Percentiles rank a stretch among this genome's conserved stretches.
These are phyloP conservation scores for Lactarius akahatsu DNA, from an alignment of 768 basidiomycete genomes.

Conservation along the genomic window DNA sequence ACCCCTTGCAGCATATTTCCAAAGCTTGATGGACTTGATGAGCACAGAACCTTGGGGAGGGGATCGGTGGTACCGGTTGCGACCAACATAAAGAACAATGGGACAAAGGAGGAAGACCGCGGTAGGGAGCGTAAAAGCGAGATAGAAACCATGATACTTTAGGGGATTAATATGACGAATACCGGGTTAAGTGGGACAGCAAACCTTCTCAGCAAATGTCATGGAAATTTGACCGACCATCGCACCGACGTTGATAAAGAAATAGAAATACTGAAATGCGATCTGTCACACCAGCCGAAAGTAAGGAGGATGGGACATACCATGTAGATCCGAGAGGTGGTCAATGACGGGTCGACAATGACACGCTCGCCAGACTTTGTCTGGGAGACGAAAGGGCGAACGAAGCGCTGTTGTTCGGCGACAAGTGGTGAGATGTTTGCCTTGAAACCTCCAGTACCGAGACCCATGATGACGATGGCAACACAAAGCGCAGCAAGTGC, in stretches of 20 bases:
- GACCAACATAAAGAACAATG: conserved; percentile 41
- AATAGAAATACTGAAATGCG: conserved; percentile 29
- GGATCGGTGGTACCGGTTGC: conserved; percentile 38
- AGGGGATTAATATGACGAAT: not conserved
- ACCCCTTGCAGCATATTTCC: conserved; percentile 35
- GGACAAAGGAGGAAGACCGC: conserved; percentile 41
- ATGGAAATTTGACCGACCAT: conserved; percentile 29
- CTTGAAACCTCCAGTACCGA: conserved; percentile 42
- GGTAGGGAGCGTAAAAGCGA: conserved; percentile 42
- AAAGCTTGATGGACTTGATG: conserved; percentile 34
- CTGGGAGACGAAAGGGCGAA: conserved; percentile 30
- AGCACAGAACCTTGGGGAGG: conserved; percentile 46
- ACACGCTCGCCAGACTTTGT: conserved; percentile 37
- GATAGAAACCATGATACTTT: conserved; percentile 43
- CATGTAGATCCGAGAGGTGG: conserved; percentile 40
- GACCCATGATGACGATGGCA: conserved; percentile 38
- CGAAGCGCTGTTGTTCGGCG: conserved; percentile 39
- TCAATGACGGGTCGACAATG: conserved; percentile 41
- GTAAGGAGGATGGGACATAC: conserved; percentile 18
- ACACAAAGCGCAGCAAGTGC: conserved; percentile 33
- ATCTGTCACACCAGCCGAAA: not conserved
- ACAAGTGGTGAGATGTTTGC: conserved; percentile 42
- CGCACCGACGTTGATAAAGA: conserved; percentile 30
- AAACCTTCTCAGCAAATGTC: conserved; percentile 30
- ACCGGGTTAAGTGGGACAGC: not conserved